These are phyloP conservation scores for Aegilops sharonensis DNA, from an alignment of 176 grass and related monocot species.

Conservation along the genomic window DNA sequence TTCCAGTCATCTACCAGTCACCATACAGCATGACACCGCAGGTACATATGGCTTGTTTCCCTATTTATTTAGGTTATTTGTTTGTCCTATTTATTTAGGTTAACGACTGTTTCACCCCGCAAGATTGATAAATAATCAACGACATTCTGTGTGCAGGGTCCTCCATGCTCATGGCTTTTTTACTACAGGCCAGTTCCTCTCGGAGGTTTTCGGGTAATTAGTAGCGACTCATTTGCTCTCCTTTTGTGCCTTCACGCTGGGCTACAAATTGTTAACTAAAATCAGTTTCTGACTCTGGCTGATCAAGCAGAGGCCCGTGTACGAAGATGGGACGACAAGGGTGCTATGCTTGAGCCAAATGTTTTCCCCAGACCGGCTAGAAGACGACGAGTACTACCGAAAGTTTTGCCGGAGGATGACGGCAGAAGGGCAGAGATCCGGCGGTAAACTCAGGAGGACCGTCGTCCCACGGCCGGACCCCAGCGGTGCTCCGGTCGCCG, in stretches of 20 bases:
- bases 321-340: not conserved
- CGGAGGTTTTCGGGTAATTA: not conserved
- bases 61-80: not conserved
- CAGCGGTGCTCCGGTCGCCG: constrained; percentile 58
- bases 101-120: not conserved
- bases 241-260: not conserved
- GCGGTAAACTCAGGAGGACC: constrained; percentile 74
- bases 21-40: not conserved
- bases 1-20: not conserved
- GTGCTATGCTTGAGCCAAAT: not conserved
- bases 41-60: not conserved
- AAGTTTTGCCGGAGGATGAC: not conserved
- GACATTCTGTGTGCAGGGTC: not conserved
- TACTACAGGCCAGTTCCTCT: not conserved
- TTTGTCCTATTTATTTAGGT: not conserved
- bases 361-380: not conserved
- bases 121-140: no score
- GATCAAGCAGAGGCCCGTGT: not conserved
- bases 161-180: not conserved
- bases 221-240: not conserved
- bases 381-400: not conserved
- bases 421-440: not conserved
- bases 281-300: not conserved
- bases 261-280: not conserved
- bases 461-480: constrained; percentile 76